phyloP scores from a whole-genome alignment of 2,329 filamentous ascomycete species.

The Trichoderma cornu-damae region DNA sequence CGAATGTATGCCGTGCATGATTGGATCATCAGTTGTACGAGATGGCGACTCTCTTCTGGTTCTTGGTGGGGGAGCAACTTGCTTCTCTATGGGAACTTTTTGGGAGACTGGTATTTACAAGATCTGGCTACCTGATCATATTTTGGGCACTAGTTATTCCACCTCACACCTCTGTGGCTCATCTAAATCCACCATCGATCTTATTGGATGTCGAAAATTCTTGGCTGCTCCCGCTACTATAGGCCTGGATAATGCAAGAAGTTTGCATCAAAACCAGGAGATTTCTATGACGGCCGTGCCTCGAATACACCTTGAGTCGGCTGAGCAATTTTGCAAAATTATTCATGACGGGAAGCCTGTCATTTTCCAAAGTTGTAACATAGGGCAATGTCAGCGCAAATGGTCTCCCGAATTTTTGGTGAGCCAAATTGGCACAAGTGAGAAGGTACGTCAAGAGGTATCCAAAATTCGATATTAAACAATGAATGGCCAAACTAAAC shows the following conservation, averaged over 20 bases:
- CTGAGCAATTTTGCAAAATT: conserved; percentile 55
- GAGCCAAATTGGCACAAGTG: conserved; percentile 54
- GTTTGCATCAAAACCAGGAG: conserved; percentile 8
- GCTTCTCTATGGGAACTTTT: conserved; percentile 84
- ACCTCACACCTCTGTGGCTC: background rate
- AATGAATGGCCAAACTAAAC: background rate
- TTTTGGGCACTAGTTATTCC: background rate
- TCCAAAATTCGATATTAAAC: background rate
- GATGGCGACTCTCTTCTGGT: conserved; percentile 53
- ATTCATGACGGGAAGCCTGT: conserved; percentile 50
- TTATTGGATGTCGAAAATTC: conserved; percentile 27
- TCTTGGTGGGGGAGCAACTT: conserved; percentile 76
- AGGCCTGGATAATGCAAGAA: background rate
- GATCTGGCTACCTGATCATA: conserved; percentile 26
- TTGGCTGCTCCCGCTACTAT: conserved; percentile 22
- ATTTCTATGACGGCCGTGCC: conserved; percentile 38
- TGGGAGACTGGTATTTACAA: conserved; percentile 64
- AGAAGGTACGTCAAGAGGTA: conserved; percentile 44
- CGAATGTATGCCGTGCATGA: conserved; percentile 53
- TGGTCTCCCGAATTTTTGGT: conserved; percentile 69
- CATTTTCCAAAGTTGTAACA: conserved; percentile 58
- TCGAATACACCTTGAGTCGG: conserved; percentile 47
- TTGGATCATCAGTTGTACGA: conserved; percentile 58
- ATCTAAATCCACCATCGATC: conserved; percentile 16
- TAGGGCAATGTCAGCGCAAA: conserved; percentile 60